Evolutionary conservation across 192 early-diverging fungal genomes (phyloP).

Genomic region (Podila epigama): DNA sequence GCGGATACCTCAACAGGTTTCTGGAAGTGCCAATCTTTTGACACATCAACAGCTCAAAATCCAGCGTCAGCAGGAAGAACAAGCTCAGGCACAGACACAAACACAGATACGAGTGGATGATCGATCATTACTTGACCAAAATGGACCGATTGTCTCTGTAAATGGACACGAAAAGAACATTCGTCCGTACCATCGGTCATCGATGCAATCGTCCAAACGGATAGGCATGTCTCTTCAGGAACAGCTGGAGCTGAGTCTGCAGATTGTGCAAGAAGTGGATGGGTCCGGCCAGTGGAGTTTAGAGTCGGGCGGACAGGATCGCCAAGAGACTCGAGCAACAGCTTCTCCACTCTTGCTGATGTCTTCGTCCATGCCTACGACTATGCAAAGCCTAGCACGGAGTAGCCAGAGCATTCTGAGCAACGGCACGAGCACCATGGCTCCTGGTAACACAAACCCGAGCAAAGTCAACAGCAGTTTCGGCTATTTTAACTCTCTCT

Average conservation of each 20-base stretch:
- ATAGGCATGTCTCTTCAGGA: conserved; percentile 42
- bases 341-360: conserved; percentile 36
- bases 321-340: conserved; percentile 8
- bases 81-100: conserved; percentile 1
- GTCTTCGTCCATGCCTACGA: conserved; percentile 44
- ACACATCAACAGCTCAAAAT: conserved; percentile 22
- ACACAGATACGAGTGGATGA: not conserved
- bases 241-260: conserved; percentile 38
- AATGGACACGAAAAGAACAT: conserved; percentile 43
- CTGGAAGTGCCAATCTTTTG: conserved; percentile 19
- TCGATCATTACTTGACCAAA: not conserved
- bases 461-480: conserved; percentile 40
- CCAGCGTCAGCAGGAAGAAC: conserved; percentile 27
- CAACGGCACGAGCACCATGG: conserved; percentile 40
- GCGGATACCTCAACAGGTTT: conserved; percentile 24
- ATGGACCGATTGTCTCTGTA: conserved; percentile 27
- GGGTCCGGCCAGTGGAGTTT: conserved; percentile 9
- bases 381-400: conserved; percentile 23
- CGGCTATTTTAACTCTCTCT: conserved; percentile 34
- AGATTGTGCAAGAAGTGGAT: conserved; percentile 46
- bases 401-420: conserved; percentile 38
- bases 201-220: conserved; percentile 9
- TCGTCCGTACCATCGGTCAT: conserved; percentile 13
- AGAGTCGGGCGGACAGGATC: conserved; percentile 14
- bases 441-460: conserved; percentile 34